Conservation (phyloP, 176 grass and related monocot genomes). For the Bromus sterilis region DNA sequence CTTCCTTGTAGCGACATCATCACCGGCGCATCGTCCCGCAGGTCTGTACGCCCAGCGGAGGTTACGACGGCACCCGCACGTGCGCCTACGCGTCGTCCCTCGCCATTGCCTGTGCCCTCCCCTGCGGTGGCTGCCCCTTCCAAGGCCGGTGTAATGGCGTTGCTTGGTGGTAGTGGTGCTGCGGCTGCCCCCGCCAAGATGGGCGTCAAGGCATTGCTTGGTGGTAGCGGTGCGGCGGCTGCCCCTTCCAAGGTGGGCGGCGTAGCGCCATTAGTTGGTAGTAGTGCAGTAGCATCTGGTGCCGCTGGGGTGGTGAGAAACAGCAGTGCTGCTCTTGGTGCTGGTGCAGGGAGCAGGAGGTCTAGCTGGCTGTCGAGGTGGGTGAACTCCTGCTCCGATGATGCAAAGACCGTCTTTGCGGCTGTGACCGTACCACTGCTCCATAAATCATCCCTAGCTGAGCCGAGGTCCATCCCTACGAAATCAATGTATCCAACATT, state of each 20-base stretch:
- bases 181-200: conserved; percentile 34
- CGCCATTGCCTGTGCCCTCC: conserved; percentile 30
- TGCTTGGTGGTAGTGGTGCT: not conserved
- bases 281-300: not conserved
- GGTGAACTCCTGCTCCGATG: conserved; percentile 82
- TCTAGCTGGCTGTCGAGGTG: conserved; percentile 72
- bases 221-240: not conserved
- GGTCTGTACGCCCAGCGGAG: conserved; percentile 6
- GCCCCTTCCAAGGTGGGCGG: conserved; percentile 29
- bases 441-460: conserved; percentile 62
- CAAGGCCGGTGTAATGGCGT: conserved; percentile 17
- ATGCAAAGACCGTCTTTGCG: conserved; percentile 70
- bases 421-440: conserved; percentile 83
- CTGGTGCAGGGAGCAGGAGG: conserved; percentile 23
- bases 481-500: conserved; percentile 96
- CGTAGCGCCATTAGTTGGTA: not conserved
- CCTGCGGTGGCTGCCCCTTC: conserved; percentile 33
- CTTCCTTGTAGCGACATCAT: conserved; percentile 71
- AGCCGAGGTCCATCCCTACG: conserved; percentile 86
- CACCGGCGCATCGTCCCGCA: conserved; percentile 5
- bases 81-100: not conserved
- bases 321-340: conserved; percentile 11
- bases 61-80: not conserved
- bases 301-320: conserved; percentile 21
- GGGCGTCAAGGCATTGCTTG: not conserved